Evolutionary conservation across 2,329 filamentous ascomycete genomes (phyloP).

Genomic region (Epicoccum nigrum): DNA sequence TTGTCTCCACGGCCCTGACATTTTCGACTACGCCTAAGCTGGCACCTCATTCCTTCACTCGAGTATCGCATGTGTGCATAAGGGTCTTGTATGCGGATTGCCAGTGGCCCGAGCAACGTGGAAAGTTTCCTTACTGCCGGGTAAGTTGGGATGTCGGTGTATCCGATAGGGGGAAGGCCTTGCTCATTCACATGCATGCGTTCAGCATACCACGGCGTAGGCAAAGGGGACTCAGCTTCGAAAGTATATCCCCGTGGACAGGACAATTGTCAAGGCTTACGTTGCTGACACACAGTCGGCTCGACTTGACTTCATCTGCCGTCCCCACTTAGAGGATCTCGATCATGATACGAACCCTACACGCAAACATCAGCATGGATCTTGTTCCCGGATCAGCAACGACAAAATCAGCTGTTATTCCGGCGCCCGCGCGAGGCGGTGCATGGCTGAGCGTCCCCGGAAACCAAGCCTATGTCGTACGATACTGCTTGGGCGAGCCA

Average conservation of each 20-base stretch:
- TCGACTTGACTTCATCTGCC: conserved; percentile 6
- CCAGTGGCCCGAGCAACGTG: conserved; percentile 7
- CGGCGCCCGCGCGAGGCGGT: conserved; percentile 8
- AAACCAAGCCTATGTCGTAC: conserved; percentile 8
- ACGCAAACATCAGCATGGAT: not conserved
- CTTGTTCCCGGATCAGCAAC: conserved; percentile 3
- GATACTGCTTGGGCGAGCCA: conserved; percentile 3
- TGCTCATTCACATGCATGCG: conserved; percentile 2
- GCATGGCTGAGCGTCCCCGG: conserved; percentile 7
- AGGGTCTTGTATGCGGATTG: conserved; percentile 1
- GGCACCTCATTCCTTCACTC: not conserved
- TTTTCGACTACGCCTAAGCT: not conserved
- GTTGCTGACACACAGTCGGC: not conserved
- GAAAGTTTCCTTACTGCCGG: conserved; percentile 7
- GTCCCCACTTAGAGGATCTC: conserved; percentile 1
- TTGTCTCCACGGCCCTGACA: too few relatives aligned
- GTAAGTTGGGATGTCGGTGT: conserved; percentile 1
- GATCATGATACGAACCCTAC: conserved; percentile 2
- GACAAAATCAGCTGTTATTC: conserved; percentile 5
- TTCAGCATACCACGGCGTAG: not conserved
- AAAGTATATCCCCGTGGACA: not conserved
- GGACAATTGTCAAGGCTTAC: not conserved
- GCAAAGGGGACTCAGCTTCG: not conserved
- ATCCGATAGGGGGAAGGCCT: conserved; percentile 2
- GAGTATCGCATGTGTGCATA: too few relatives aligned